phyloP scores from a whole-genome alignment of 2,329 filamentous ascomycete genomes.

The Hirsutella thompsonii region DNA sequence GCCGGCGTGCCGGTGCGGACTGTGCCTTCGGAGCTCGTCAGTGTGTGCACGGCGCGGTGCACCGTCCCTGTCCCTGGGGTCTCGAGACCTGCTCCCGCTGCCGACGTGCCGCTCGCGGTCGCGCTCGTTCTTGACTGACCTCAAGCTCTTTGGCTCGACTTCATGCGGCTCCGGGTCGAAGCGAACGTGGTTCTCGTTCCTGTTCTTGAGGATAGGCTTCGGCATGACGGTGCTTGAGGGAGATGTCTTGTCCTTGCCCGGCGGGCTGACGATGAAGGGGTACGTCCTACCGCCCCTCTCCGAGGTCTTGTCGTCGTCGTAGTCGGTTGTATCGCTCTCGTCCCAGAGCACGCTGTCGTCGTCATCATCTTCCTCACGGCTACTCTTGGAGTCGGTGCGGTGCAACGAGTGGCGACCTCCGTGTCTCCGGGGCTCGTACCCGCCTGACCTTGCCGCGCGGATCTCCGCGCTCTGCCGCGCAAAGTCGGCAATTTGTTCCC shows the following conservation, averaged over 20 bases:
- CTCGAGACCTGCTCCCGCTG: slow-evolving; percentile 10
- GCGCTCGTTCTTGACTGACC: slow-evolving; percentile 17
- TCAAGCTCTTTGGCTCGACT: slow-evolving; percentile 19
- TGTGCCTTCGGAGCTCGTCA: slow-evolving; percentile 14
- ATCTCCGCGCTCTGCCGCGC: slow-evolving; percentile 35
- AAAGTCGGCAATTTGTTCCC: slow-evolving; percentile 37
- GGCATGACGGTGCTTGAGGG: slow-evolving; percentile 26
- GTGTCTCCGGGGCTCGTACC: slow-evolving; percentile 4
- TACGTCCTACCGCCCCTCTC: slow-evolving; percentile 19
- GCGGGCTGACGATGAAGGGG: slow-evolving; percentile 23
- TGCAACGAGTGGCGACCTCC: slow-evolving; percentile 5
- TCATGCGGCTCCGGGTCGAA: slow-evolving; percentile 37
- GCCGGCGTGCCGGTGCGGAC: slow-evolving; percentile 9
- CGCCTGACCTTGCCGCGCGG: slow-evolving; percentile 23
- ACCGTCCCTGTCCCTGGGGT: slow-evolving; percentile 14
- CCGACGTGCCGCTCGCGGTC: slow-evolving; percentile 11
- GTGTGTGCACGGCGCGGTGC: slow-evolving; percentile 8
- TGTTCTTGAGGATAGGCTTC: slow-evolving; percentile 50
- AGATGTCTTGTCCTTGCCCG: slow-evolving; percentile 18
- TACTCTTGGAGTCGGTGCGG: slow-evolving; percentile 20
- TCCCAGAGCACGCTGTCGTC: slow-evolving; percentile 13
- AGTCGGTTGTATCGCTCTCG: slow-evolving; percentile 18
- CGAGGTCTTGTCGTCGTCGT: slow-evolving; percentile 18
- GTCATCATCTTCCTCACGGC: slow-evolving; percentile 17
- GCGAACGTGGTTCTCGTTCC: slow-evolving; percentile 42